phyloP scores from a whole-genome alignment of 2,329 filamentous ascomycete species.

The Fusarium citri region DNA sequence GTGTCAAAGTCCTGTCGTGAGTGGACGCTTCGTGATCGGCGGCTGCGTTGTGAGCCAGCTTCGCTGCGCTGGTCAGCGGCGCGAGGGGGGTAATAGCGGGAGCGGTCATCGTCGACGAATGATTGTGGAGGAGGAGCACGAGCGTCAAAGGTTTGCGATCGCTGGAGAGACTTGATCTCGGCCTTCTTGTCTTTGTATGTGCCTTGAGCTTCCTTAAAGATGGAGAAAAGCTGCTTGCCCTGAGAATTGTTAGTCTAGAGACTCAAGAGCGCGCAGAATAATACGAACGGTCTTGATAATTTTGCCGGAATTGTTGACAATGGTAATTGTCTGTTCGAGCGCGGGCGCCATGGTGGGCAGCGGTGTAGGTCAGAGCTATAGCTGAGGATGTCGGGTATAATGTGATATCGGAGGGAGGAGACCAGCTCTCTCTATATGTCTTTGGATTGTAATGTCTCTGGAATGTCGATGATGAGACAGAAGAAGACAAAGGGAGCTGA shows the following conservation, averaged over 20 bases:
- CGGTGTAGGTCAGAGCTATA: constrained; percentile 24
- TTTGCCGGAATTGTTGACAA: constrained; percentile 91
- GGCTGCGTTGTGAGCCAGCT: constrained; percentile 58
- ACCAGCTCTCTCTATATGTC: constrained; percentile 42
- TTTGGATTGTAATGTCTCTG: constrained; percentile 16
- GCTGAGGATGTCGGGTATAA: constrained; percentile 1
- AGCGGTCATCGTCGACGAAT: constrained; percentile 48
- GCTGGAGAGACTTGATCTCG: constrained; percentile 75
- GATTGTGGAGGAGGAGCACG: constrained; percentile 33
- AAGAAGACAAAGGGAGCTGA: constrained; percentile 13
- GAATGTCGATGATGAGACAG: constrained; percentile 13
- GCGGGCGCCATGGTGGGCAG: constrained; percentile 56
- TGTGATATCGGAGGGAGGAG: constrained; percentile 30
- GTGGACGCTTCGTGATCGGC: constrained; percentile 53
- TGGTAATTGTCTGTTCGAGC: constrained; percentile 80
- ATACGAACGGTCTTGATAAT: constrained; percentile 84
- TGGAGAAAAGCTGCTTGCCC: constrained; percentile 89
- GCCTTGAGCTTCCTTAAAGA: constrained; percentile 92
- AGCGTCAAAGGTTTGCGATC: constrained; percentile 68
- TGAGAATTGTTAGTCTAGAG: constrained; percentile 53
- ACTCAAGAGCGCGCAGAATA: background rate
- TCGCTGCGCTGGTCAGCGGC: constrained; percentile 50
- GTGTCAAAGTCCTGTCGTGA: constrained; percentile 48
- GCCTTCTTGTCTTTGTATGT: constrained; percentile 91
- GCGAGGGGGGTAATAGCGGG: constrained; percentile 53